Conservation (phyloP, 306 rosid genomes). For the Prunus davidiana region DNA sequence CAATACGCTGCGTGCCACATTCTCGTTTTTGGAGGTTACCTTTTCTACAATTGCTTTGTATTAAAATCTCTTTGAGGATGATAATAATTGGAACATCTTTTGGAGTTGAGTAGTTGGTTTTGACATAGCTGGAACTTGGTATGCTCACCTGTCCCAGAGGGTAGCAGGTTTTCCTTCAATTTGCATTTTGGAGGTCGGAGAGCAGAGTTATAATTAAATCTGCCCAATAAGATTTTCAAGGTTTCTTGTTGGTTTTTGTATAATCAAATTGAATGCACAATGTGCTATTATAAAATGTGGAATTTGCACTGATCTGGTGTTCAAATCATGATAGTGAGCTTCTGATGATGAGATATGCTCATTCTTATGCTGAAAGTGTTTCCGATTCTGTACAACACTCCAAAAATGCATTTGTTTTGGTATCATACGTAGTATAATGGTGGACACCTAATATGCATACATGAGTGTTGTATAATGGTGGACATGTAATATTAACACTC, state of each 20-base stretch:
- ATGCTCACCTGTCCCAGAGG: background rate
- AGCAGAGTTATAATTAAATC: background rate
- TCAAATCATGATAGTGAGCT: background rate
- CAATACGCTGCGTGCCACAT: slow-evolving; percentile 64
- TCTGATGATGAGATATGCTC: background rate
- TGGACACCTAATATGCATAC: background rate
- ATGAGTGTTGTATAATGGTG: background rate
- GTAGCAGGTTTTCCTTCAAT: background rate
- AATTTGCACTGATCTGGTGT: background rate
- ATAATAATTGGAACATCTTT: slow-evolving; percentile 9
- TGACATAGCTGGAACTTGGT: background rate
- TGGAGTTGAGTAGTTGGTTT: background rate
- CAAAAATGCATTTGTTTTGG: background rate
- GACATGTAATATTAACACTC: background rate
- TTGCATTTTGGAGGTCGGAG: background rate
- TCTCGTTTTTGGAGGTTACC: slow-evolving; percentile 68
- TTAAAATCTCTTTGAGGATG: slow-evolving; percentile 12
- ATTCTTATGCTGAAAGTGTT: slow-evolving; percentile 1
- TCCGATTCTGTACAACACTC: background rate
- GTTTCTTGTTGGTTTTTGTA: background rate
- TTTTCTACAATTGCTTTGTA: slow-evolving; percentile 13
- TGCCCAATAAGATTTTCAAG: background rate
- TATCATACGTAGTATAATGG: background rate
- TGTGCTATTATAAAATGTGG: background rate
- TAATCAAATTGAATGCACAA: background rate